phyloP scores from a whole-genome alignment of 805 yeast species.

The Zygoascus biomembranicola region DNA sequence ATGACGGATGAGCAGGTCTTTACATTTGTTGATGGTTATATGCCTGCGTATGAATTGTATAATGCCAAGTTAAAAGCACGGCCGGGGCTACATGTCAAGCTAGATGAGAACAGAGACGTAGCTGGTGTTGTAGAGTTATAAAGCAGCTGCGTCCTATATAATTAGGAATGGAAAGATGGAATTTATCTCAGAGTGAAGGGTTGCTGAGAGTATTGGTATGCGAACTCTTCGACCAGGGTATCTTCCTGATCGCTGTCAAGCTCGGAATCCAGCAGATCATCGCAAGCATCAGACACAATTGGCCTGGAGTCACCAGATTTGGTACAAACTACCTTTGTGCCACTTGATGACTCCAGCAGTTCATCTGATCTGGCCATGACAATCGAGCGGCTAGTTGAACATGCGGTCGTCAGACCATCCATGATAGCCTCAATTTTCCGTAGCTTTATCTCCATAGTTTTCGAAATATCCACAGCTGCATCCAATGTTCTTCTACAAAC shows the following conservation, averaged over 20 bases:
- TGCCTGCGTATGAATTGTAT: conserved; percentile 77
- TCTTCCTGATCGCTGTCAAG: neutral
- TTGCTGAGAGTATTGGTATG: neutral
- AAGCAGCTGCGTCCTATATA: neutral
- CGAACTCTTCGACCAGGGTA: neutral
- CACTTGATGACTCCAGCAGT: no score
- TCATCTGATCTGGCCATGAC: no score
- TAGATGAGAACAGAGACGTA: conserved; percentile 10
- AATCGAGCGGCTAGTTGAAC: no score
- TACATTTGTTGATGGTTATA: conserved; percentile 69
- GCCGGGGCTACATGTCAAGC: conserved; percentile 6
- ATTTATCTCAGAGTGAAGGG: neutral
- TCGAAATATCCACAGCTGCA: neutral
- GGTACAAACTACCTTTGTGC: no score
- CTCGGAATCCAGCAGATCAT: neutral
- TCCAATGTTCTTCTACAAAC: neutral
- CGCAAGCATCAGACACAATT: no score
- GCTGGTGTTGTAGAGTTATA: neutral
- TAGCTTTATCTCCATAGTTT: neutral
- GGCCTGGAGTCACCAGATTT: no score
- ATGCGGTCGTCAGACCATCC: neutral
- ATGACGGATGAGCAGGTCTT: conserved; percentile 70
- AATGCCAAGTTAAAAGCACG: conserved; percentile 8
- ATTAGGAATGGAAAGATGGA: no score
- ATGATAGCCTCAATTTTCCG: neutral